Percentiles rank a stretch among this genome's conserved stretches.
phyloP scores from a whole-genome alignment of 75 land plant species.

The Pseudotsuga menziesii region DNA sequence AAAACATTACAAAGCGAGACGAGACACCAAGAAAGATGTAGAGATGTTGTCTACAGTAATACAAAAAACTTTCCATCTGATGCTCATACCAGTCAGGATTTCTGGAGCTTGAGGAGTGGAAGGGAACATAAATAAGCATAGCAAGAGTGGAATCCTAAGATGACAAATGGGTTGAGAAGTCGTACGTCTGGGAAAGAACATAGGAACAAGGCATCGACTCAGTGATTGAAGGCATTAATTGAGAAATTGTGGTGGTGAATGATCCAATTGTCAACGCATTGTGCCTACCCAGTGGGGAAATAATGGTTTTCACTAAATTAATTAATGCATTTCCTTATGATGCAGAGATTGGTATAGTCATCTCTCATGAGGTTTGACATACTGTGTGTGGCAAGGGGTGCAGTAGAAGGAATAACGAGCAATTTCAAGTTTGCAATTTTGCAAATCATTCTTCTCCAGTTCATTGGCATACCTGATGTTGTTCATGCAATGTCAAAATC shows the following conservation, averaged over 20 bases:
- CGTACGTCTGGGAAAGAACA: no score
- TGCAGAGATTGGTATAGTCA: slow-evolving; percentile 80
- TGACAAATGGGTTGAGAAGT: slow-evolving; percentile 70
- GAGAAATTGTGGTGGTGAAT: no score
- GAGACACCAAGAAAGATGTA: slow-evolving; percentile 40
- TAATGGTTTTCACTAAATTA: slow-evolving; percentile 90
- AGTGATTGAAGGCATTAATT: no score
- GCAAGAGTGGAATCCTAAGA: no score
- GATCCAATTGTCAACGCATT: no score
- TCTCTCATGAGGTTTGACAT: slow-evolving; percentile 97
- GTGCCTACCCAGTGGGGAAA: no score
- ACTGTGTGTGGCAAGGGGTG: slow-evolving; percentile 84
- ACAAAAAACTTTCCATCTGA: not conserved
- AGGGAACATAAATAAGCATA: no score
- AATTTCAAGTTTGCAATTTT: slow-evolving; percentile 66
- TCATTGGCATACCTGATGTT: slow-evolving; percentile 64
- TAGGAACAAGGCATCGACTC: no score
- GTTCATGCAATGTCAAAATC: slow-evolving; percentile 62
- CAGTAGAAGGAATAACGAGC: slow-evolving; percentile 77
- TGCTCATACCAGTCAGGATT: slow-evolving; percentile 1
- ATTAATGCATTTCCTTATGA: slow-evolving; percentile 66
- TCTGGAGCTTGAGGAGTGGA: not conserved
- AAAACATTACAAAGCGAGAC: slow-evolving; percentile 65
- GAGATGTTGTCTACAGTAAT: slow-evolving; percentile 28
- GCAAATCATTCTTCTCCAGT: slow-evolving; percentile 71